phyloP scores from a whole-genome alignment of 371 early-diverging fungal species.

The Gilbertella persicaria region DNA sequence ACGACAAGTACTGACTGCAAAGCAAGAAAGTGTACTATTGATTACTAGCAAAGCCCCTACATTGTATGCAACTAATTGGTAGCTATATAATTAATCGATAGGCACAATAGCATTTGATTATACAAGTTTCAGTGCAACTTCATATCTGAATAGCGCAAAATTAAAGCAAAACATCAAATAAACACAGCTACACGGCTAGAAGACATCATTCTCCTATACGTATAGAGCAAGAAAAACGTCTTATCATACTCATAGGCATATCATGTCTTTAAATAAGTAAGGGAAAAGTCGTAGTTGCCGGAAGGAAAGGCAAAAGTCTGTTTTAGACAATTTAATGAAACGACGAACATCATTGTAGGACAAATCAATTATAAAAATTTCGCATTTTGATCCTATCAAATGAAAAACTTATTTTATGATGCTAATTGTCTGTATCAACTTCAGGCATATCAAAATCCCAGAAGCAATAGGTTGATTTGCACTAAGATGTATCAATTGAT shows the following conservation, averaged over 20 bases:
- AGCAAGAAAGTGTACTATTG: too few species aligned
- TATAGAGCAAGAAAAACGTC: too few species aligned
- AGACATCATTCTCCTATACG: too few species aligned
- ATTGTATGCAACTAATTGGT: too few species aligned
- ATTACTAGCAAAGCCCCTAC: too few species aligned
- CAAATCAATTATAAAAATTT: constrained; percentile 13
- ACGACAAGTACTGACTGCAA: too few species aligned
- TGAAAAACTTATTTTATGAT: constrained; percentile 7
- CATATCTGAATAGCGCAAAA: too few species aligned
- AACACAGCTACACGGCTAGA: too few species aligned
- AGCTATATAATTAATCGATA: too few species aligned
- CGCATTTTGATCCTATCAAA: constrained; percentile 13
- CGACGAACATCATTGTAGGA: constrained; percentile 12
- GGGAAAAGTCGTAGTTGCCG: constrained; percentile 1
- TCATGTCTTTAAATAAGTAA: constrained; percentile 2
- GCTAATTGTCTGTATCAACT: constrained; percentile 9
- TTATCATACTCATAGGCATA: constrained; percentile 8
- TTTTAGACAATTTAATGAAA: constrained; percentile 6
- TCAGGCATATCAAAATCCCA: constrained; percentile 15
- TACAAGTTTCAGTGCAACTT: too few species aligned
- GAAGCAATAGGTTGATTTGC: constrained; percentile 15
- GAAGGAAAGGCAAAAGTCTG: constrained; percentile 9
- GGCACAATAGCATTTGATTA: too few species aligned
- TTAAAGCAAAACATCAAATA: too few species aligned
- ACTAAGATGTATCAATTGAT: constrained; percentile 16